Conservation (phyloP, 164 flowering plant species). For the Nymphaea thermarum region DNA sequence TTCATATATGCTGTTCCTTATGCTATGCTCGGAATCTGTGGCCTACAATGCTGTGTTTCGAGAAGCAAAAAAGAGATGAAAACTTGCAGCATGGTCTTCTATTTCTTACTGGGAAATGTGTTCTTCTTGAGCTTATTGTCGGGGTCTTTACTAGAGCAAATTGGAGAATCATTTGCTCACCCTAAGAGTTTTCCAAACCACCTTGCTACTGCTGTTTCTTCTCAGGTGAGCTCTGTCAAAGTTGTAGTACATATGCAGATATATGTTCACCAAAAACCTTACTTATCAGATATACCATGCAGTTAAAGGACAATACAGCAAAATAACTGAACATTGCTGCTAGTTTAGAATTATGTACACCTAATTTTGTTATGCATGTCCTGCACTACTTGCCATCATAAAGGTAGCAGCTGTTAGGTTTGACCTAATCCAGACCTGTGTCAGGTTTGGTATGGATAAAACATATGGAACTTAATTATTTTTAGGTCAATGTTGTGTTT, state of each 20-base stretch:
- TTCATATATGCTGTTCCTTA: constrained; percentile 70
- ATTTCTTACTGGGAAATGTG: constrained; percentile 82
- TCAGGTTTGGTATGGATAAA: too few species aligned
- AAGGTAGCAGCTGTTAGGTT: too few species aligned
- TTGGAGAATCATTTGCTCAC: constrained; percentile 64
- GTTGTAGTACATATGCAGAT: not conserved
- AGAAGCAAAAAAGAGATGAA: constrained; percentile 67
- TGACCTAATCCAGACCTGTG: too few species aligned
- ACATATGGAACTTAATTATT: too few species aligned
- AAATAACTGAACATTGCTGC: too few species aligned
- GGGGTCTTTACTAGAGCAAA: constrained; percentile 75
- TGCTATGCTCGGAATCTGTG: constrained; percentile 56
- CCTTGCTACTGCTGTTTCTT: constrained; percentile 79
- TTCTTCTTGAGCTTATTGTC: constrained; percentile 81
- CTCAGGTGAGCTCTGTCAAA: constrained; percentile 44
- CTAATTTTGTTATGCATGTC: too few species aligned
- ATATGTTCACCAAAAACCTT: too few species aligned
- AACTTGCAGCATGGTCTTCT: constrained; percentile 85
- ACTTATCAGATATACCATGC: too few species aligned
- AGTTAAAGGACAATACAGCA: too few species aligned
- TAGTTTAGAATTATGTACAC: too few species aligned
- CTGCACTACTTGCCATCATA: too few species aligned
- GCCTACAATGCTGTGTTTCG: constrained; percentile 48
- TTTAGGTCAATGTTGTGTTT: too few species aligned
- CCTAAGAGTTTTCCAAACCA: constrained; percentile 61